Evolutionary conservation across 106 monocot genomes (phyloP), one percentile per base, ranked within the genome.

Genomic region (Dioscorea zingiberensis): DNA sequence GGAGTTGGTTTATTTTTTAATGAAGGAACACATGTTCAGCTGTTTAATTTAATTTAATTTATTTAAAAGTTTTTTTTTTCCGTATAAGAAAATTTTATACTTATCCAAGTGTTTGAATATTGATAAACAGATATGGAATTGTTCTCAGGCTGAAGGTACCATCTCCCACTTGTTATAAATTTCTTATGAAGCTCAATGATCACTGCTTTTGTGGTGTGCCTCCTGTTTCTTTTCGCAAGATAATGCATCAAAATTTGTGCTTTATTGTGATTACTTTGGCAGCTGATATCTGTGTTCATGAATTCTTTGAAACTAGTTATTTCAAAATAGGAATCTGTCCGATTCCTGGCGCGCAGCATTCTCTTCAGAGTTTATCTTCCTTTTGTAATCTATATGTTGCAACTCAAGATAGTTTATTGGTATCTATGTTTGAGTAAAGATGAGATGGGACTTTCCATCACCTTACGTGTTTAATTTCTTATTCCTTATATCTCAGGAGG

Each of bases 251-350:
- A 61, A 29, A 18, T 5, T 61, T 61, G 27, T 61, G 18, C 57
- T 58, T 58, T 11, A 18, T 48, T 29, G 46, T 27, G 9, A 58
- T 58, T 21, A 32, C 59, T 65, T 12, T 73, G 63, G 73, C 83
- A 97, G 97, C 97, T 71, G 71, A 92, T 74, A 63, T 82, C 47
- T 76, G 87, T 45, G 88, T 97, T 58, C 97, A 97, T 63, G 97
- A 97, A 78, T 97, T 97, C 51, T 97, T 88, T 44, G 81, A 86
- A 84, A 84, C 97, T 28, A 44, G 57, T 67, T 84, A 92, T 65
- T 97, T 97, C 72, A 77, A 75, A 69, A 74, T 59, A 9, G 97
- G 97, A 23, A 86, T 97, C 60, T 72, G 88, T 73, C 97, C 88
- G 28, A 97, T 97, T 27, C 91, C 97, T 1, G 97, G 97, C 48